phyloP scores from a whole-genome alignment of 768 basidiomycete genomes.

The Dentipellis sp. region DNA sequence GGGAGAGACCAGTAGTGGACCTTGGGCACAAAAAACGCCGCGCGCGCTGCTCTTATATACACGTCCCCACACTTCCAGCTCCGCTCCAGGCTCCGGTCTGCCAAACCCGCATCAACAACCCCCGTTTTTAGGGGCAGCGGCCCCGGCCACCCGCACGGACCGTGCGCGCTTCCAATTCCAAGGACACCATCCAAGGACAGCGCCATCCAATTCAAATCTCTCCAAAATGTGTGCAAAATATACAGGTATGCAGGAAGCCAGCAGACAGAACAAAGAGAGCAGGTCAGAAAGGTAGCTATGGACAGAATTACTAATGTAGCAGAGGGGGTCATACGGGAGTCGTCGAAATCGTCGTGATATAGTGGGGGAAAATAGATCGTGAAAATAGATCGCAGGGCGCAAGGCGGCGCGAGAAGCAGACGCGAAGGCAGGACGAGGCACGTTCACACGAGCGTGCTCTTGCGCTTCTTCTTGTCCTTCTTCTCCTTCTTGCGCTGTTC shows the following conservation, averaged over 20 bases:
- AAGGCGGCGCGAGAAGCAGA: not conserved
- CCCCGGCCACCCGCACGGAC: not conserved
- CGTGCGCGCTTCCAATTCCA: no score
- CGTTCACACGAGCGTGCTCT: constrained; percentile 34
- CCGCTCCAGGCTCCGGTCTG: constrained; percentile 30
- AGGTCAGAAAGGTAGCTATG: not conserved
- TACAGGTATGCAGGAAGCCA: not conserved
- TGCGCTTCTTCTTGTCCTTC: constrained; percentile 53
- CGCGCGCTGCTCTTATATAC: constrained; percentile 30
- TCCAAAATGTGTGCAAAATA: constrained; percentile 5
- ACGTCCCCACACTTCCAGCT: constrained; percentile 34
- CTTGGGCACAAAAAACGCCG: not conserved
- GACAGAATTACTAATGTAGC: constrained; percentile 16
- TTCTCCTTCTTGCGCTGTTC: constrained; percentile 38
- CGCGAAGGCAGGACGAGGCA: not conserved
- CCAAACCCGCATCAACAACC: not conserved
- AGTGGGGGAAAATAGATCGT: no score
- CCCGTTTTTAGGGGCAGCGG: constrained; percentile 1
- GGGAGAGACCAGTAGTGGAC: constrained; percentile 6
- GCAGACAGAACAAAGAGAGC: not conserved
- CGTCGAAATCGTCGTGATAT: not conserved
- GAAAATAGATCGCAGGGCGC: not conserved
- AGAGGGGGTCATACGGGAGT: not conserved
- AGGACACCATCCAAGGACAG: no score
- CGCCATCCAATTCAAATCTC: constrained; percentile 4